A percentile compares a stretch with the other conserved stretches of the same genome.
These are phyloP conservation scores for Fusarium setosum DNA, from an alignment of 2,329 filamentous ascomycete genomes.

Conservation along the genomic window DNA sequence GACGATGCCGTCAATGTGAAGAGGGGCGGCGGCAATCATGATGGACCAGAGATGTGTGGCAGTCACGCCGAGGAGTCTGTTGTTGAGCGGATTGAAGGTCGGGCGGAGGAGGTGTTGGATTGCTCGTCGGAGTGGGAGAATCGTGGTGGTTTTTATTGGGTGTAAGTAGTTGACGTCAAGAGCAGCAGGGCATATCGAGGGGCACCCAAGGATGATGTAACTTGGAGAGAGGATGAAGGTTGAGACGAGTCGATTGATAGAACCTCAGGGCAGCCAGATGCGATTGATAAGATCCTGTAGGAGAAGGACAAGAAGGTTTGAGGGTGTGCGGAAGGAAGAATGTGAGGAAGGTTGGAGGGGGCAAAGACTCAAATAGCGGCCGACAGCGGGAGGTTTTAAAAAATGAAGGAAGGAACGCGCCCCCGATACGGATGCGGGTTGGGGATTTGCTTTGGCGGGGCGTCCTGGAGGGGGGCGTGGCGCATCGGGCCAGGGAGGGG, in stretches of 20 bases:
- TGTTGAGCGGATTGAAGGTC: slow-evolving; percentile 12
- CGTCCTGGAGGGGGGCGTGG: slow-evolving; percentile 1
- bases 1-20: slow-evolving; percentile 46
- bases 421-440: slow-evolving; percentile 32
- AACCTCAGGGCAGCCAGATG: slow-evolving; percentile 15
- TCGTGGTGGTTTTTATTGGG: slow-evolving; percentile 17
- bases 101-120: slow-evolving; percentile 26
- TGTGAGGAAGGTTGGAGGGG: slow-evolving; percentile 28
- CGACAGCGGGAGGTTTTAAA: slow-evolving; percentile 43
- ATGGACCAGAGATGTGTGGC: slow-evolving; percentile 26
- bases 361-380: slow-evolving; percentile 34
- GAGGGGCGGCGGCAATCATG: slow-evolving; percentile 45
- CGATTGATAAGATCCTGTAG: slow-evolving; percentile 38
- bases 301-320: neutral
- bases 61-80: slow-evolving; percentile 15
- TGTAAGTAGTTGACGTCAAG: slow-evolving; percentile 40
- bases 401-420: slow-evolving; percentile 30
- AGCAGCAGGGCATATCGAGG: slow-evolving; percentile 38
- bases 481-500: slow-evolving; percentile 14
- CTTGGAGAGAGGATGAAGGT: neutral
- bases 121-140: slow-evolving; percentile 30
- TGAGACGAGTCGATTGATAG: neutral
- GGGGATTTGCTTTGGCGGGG: slow-evolving; percentile 33
- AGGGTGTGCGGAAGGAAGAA: slow-evolving; percentile 9
- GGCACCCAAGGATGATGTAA: slow-evolving; percentile 9